Base-by-base conservation (phyloP, 1,284 basidiomycete genomes). In the Ustilago nuda region DNA sequence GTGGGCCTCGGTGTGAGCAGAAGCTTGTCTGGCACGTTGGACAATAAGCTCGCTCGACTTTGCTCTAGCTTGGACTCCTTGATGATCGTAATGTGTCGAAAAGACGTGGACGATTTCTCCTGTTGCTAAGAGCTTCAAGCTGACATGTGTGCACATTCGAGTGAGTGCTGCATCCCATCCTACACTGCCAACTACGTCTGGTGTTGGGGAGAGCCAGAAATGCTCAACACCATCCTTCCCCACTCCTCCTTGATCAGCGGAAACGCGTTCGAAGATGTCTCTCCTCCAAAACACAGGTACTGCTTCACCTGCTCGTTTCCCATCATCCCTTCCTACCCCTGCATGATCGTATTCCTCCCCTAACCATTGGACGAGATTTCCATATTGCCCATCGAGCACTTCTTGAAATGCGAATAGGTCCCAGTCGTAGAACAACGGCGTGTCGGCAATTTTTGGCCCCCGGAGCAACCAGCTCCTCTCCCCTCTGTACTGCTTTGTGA, bases 141-240 rank as follows among this genome's bases (percentile, higher is more conserved):
- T 72, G 43, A 81, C 72, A 36, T 81, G 80, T 15, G 77, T 81
- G 36, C 80, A 81, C 80, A 81, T 81, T 2, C 80, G 13, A 1
- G 80, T 81, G 37, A 78, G 39, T 1, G 62, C 78, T 12, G 80
- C 77, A 61, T 81, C 80, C 80, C 80, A 81, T 0, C 80, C 80
- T 6, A 80, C 72, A 46, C 72, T 77, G 4, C 69, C 80, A 1
- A 67, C 54, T 2, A 37, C 11, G 6, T 61, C 36, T 3, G 78
- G 78, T 13, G 75, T 81, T 19, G 62, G 56, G 8, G 58, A 64
- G 8, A 81, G 68, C 80, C 80, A 81, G 51, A 81, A 81, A 39
- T 81, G 80, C 57, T 75, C 69, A 3, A 79, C 72, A 12, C 80
- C 80, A 2, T 60, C 52, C 30, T 37, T n/a, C 0, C 80, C 80